phyloP scores from a whole-genome alignment of 495 filamentous ascomycete genomes.

The Penicillium turbatum region DNA sequence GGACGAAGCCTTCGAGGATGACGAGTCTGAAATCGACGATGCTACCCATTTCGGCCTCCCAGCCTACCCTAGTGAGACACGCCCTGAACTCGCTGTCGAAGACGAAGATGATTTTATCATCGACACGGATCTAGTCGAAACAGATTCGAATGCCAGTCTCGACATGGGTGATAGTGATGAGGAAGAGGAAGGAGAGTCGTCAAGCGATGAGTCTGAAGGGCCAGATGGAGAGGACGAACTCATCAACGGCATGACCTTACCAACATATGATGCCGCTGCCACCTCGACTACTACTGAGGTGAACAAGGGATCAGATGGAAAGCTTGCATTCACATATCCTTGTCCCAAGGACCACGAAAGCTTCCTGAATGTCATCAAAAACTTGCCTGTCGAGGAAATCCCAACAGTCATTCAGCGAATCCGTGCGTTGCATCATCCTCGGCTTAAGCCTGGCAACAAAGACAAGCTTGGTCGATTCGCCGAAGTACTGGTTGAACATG shows the following conservation, averaged over 20 bases:
- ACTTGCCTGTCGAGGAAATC: slow-evolving; percentile 56
- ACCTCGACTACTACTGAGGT: slow-evolving; percentile 24
- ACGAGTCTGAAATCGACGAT: slow-evolving; percentile 36
- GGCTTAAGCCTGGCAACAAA: slow-evolving; percentile 79
- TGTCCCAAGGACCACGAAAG: slow-evolving; percentile 76
- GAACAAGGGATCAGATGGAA: slow-evolving; percentile 41
- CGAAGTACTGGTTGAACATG: slow-evolving; percentile 69
- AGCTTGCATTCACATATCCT: slow-evolving; percentile 72
- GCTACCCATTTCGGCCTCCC: slow-evolving; percentile 54
- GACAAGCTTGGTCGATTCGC: slow-evolving; percentile 72
- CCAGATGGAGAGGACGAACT: slow-evolving; percentile 46
- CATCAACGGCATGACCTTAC: slow-evolving; percentile 38
- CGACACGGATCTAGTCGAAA: slow-evolving; percentile 75
- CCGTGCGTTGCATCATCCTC: slow-evolving; percentile 83
- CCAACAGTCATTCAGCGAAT: slow-evolving; percentile 84
- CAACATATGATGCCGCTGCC: slow-evolving; percentile 18
- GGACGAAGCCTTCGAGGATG: background rate
- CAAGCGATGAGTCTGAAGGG: slow-evolving; percentile 49
- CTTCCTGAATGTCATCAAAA: slow-evolving; percentile 60
- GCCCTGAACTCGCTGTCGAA: slow-evolving; percentile 55
- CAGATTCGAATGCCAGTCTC: slow-evolving; percentile 49
- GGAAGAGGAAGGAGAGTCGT: slow-evolving; percentile 42
- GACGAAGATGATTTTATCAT: slow-evolving; percentile 92
- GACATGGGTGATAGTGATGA: slow-evolving; percentile 50
- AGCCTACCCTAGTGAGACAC: slow-evolving; percentile 25